These are phyloP conservation scores for Ophiocordyceps camponoti-leonardi DNA, from an alignment of 2,329 filamentous ascomycete species.

Conservation along the genomic window DNA sequence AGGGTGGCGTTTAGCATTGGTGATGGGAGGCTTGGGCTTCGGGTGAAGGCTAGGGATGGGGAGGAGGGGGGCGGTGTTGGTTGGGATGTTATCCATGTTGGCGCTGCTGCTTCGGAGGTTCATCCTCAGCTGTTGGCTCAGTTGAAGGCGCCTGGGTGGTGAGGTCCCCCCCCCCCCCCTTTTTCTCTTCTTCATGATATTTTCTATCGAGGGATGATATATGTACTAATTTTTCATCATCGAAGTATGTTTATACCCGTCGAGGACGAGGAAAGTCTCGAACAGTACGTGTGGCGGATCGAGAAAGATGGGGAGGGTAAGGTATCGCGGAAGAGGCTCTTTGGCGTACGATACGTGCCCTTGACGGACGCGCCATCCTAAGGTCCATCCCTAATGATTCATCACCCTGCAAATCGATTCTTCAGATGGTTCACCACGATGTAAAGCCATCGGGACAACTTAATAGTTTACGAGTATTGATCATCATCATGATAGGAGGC, in stretches of 20 bases:
- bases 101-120: conserved; percentile 61
- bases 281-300: conserved; percentile 57
- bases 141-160: conserved; percentile 58
- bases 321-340: conserved; percentile 42
- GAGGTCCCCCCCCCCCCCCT: conserved; percentile 4
- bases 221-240: conserved; percentile 3
- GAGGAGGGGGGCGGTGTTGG: conserved; percentile 30
- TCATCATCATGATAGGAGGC: too few species aligned
- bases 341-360: conserved; percentile 62
- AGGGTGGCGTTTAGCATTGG: conserved; percentile 56
- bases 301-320: conserved; percentile 52
- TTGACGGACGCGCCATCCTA: conserved; percentile 47
- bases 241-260: conserved; percentile 60
- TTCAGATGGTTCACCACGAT: too few species aligned
- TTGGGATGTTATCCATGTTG: conserved; percentile 93
- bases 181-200: neutral
- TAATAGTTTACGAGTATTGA: too few species aligned
- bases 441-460: too few species aligned
- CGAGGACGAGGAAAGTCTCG: conserved; percentile 23
- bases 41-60: conserved; percentile 24
- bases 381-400: too few species aligned
- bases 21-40: conserved; percentile 53
- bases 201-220: too few species aligned
- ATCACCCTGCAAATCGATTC: too few species aligned
- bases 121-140: conserved; percentile 61